A percentile compares a stretch with the other conserved stretches of the same genome.
These are phyloP conservation scores for Amanita thiersii DNA, from an alignment of 768 basidiomycete species.

Conservation along the genomic window DNA sequence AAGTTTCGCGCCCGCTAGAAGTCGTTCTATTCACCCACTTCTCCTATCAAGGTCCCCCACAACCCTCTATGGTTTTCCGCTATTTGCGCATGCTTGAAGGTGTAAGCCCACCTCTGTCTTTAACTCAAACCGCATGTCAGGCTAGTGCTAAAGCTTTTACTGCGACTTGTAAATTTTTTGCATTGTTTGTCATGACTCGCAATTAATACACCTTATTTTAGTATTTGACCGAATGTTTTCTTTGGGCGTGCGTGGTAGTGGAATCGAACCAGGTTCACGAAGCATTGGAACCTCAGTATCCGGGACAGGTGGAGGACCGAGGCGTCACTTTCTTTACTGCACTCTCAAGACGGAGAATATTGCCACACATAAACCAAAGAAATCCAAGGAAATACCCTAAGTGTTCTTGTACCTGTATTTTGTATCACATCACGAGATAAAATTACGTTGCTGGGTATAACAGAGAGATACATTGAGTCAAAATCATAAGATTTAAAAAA, in stretches of 20 bases:
- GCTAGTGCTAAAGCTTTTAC: constrained; percentile 84
- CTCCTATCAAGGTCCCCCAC: constrained; percentile 64
- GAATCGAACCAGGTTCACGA: constrained; percentile 55
- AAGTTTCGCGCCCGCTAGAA: constrained; percentile 9
- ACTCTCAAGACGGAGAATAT: constrained; percentile 60
- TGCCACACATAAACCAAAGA: constrained; percentile 29
- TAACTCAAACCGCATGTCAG: constrained; percentile 85
- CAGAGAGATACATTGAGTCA: constrained; percentile 5
- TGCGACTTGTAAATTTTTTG: constrained; percentile 56
- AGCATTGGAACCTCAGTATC: constrained; percentile 59
- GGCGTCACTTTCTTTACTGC: constrained; percentile 82
- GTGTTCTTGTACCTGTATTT: background rate
- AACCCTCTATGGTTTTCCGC: constrained; percentile 89
- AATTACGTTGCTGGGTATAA: constrained; percentile 6
- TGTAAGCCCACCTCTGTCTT: constrained; percentile 77
- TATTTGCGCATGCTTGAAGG: constrained; percentile 89
- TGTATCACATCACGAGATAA: constrained; percentile 8
- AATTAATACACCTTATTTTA: constrained; percentile 20
- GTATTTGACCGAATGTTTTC: constrained; percentile 91
- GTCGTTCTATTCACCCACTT: constrained; percentile 5
- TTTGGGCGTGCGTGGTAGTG: constrained; percentile 71
- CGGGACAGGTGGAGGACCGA: constrained; percentile 58
- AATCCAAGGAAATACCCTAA: constrained; percentile 14
- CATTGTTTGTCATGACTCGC: background rate
- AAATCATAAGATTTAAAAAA: constrained; percentile 8